Conservation (phyloP, 2,329 filamentous ascomycete species). For the Colletotrichum melonis region DNA sequence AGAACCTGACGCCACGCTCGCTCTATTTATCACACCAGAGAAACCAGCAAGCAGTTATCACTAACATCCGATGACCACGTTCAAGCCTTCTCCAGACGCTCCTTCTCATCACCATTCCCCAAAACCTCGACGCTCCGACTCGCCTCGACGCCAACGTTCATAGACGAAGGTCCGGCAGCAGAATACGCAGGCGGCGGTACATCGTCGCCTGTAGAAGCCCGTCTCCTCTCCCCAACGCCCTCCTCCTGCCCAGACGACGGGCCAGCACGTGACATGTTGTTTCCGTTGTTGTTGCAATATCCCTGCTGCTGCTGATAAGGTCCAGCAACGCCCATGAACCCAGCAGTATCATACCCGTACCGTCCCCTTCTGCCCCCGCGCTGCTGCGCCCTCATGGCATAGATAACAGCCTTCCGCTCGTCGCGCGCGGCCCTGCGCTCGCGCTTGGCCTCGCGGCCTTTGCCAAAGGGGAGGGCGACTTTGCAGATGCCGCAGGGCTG, state of each 20-base stretch:
- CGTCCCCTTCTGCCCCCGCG: conserved; percentile 3
- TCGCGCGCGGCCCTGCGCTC: conserved; percentile 22
- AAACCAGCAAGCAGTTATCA: neutral
- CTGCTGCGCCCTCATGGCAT: conserved; percentile 27
- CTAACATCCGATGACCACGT: neutral
- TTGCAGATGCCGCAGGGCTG: conserved; percentile 32
- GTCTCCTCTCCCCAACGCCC: neutral
- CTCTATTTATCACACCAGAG: neutral
- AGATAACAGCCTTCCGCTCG: conserved; percentile 21
- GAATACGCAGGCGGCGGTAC: conserved; percentile 31
- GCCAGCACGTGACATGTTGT: neutral
- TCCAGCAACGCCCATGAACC: neutral
- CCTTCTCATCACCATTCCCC: conserved; percentile 14
- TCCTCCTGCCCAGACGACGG: conserved; percentile 1
- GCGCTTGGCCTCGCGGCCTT: conserved; percentile 26
- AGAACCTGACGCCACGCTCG: conserved; percentile 14
- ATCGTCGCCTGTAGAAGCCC: neutral
- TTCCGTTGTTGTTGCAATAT: neutral
- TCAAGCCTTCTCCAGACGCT: neutral
- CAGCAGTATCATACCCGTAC: neutral
- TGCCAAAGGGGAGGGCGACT: conserved; percentile 24
- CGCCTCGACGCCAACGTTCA: neutral
- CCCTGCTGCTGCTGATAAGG: neutral
- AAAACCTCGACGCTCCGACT: conserved; percentile 21
- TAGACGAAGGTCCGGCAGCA: conserved; percentile 5